phyloP scores from a whole-genome alignment of 106 monocot species.

The Vanilla planifolia region DNA sequence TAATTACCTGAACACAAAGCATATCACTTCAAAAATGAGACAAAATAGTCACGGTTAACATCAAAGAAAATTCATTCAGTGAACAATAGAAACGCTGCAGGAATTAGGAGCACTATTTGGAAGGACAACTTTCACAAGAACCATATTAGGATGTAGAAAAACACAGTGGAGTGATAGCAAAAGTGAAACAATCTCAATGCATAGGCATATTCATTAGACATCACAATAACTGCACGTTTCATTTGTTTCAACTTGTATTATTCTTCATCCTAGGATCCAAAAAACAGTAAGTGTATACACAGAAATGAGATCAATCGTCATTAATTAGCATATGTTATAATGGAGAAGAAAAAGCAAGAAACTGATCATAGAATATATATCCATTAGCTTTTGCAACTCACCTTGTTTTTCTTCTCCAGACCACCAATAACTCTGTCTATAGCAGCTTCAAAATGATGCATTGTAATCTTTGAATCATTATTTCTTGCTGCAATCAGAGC shows the following conservation, averaged over 20 bases:
- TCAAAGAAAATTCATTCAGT: no score
- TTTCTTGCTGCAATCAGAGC: conserved; percentile 82
- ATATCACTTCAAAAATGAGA: no score
- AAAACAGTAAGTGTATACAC: no score
- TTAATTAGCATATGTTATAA: neutral
- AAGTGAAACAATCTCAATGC: neutral
- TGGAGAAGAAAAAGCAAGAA: neutral
- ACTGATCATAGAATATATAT: neutral
- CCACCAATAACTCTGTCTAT: conserved; percentile 94
- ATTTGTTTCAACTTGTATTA: no score
- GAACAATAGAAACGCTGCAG: no score
- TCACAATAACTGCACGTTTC: no score
- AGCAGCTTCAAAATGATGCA: conserved; percentile 90
- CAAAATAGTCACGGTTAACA: neutral
- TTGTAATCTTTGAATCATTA: conserved; percentile 53
- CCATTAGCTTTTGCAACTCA: neutral
- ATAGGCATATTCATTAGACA: no score
- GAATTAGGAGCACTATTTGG: neutral
- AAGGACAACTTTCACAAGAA: neutral
- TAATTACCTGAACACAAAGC: conserved; percentile 64
- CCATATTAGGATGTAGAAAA: neutral
- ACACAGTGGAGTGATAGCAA: neutral
- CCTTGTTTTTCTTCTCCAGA: conserved; percentile 97
- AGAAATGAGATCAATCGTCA: no score
- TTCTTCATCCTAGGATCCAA: no score